Conservation (phyloP, 202 grass and related monocot species). For the Hordeum pubiflorum region DNA sequence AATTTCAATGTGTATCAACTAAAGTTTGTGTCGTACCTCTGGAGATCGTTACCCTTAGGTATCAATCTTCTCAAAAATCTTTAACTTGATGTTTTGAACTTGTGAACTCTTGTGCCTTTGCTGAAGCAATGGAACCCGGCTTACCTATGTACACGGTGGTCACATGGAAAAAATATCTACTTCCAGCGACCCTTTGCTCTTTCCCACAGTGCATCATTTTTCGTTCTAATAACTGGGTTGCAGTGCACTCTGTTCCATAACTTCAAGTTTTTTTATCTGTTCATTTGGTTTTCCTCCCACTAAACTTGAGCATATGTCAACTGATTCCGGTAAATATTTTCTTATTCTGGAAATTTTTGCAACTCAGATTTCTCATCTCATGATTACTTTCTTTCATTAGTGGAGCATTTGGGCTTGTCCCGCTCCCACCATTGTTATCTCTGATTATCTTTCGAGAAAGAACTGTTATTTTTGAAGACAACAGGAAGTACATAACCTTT, state of each 20-base stretch:
- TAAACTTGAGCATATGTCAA: not conserved
- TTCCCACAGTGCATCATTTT: not conserved
- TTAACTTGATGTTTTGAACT: not conserved
- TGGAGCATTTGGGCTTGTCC: slow-evolving; percentile 15
- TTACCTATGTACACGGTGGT: not conserved
- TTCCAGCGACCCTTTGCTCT: not conserved
- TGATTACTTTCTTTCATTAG: slow-evolving; percentile 10
- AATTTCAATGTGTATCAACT: not conserved
- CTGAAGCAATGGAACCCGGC: not conserved
- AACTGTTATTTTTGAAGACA: not conserved
- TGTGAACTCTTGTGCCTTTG: too few relatives aligned
- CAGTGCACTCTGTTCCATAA: not conserved
- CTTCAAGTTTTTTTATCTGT: slow-evolving; percentile 10
- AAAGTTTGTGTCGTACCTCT: not conserved
- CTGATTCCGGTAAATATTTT: not conserved
- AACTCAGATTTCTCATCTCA: slow-evolving; percentile 12
- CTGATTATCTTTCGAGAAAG: not conserved
- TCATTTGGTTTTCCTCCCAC: not conserved
- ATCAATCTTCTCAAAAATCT: not conserved
- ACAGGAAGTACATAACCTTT: not conserved
- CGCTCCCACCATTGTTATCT: slow-evolving; percentile 4
- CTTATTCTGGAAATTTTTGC: slow-evolving; percentile 8
- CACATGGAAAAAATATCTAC: not conserved
- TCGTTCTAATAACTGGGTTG: not conserved
- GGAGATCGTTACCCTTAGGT: not conserved